phyloP scores from a whole-genome alignment of 2,329 filamentous ascomycete species.

The Xylariaceae sp. region DNA sequence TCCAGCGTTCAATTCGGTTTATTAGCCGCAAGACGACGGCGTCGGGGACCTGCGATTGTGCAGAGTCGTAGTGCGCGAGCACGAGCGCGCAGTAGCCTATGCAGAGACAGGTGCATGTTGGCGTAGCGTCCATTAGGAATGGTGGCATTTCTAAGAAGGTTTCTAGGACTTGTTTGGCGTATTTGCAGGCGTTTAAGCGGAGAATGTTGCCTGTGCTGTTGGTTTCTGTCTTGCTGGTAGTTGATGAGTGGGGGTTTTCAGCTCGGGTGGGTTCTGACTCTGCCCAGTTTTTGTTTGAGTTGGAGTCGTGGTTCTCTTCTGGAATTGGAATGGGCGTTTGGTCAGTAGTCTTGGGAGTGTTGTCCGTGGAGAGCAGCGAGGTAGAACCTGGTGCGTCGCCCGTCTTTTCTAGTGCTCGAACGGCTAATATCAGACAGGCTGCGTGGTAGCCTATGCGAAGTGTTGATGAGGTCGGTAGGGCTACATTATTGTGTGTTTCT shows the following conservation, averaged over 20 bases:
- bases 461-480: constrained; percentile 44
- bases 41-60: constrained; percentile 40
- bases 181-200: constrained; percentile 38
- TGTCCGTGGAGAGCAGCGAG: constrained; percentile 37
- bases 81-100: constrained; percentile 44
- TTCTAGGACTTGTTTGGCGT: constrained; percentile 41
- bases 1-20: constrained; percentile 40
- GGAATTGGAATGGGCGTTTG: not conserved
- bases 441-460: constrained; percentile 44
- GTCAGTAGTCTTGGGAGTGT: not conserved
- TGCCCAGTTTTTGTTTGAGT: not conserved
- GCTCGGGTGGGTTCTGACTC: constrained; percentile 1
- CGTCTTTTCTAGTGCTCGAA: constrained; percentile 41
- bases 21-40: constrained; percentile 39
- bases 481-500: constrained; percentile 22
- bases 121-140: constrained; percentile 40
- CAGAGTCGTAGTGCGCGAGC: constrained; percentile 43
- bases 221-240: not conserved
- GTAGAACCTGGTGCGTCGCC: constrained; percentile 40
- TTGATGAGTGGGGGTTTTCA: not conserved
- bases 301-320: not conserved
- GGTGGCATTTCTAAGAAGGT: constrained; percentile 43
- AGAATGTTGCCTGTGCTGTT: constrained; percentile 19
- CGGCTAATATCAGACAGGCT: constrained; percentile 44
- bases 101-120: constrained; percentile 41